phyloP scores from a whole-genome alignment of 306 rosid species.

The Geum urbanum region DNA sequence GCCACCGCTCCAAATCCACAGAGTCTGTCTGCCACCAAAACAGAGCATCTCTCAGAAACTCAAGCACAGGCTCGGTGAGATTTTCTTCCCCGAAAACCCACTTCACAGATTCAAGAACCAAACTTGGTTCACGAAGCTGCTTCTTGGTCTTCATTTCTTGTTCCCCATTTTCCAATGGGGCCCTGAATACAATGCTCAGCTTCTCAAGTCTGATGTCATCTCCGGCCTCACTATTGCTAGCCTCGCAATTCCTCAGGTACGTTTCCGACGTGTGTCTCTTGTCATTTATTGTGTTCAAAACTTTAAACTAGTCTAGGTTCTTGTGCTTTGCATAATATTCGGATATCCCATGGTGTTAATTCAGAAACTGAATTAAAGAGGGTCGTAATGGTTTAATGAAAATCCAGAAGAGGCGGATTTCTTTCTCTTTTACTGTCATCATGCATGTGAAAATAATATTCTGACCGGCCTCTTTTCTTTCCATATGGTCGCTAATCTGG shows the following conservation, averaged over 20 bases:
- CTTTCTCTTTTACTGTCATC: not conserved
- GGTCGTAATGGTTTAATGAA: not conserved
- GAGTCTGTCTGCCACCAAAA: constrained; percentile 59
- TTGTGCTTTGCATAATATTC: constrained; percentile 4
- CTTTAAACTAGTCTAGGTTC: not conserved
- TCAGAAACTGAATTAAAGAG: not conserved
- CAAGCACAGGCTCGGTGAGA: constrained; percentile 56
- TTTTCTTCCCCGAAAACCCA: constrained; percentile 91
- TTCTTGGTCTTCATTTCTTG: constrained; percentile 60
- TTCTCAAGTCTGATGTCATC: constrained; percentile 62
- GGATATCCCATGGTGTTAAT: not conserved
- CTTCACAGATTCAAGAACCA: constrained; percentile 65
- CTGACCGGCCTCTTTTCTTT: not conserved
- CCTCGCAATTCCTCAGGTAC: constrained; percentile 94
- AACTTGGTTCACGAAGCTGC: constrained; percentile 38
- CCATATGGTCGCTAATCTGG: not conserved
- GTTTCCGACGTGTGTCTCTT: not conserved
- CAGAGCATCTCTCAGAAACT: constrained; percentile 63
- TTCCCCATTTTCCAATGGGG: constrained; percentile 94
- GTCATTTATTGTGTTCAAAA: not conserved
- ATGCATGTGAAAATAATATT: not conserved
- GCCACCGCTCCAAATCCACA: constrained; percentile 53
- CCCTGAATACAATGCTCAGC: constrained; percentile 44
- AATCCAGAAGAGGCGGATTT: not conserved
- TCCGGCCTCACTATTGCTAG: constrained; percentile 98